Conservation (phyloP, 2,329 filamentous ascomycete genomes). For the Claviceps maximensis region DNA sequence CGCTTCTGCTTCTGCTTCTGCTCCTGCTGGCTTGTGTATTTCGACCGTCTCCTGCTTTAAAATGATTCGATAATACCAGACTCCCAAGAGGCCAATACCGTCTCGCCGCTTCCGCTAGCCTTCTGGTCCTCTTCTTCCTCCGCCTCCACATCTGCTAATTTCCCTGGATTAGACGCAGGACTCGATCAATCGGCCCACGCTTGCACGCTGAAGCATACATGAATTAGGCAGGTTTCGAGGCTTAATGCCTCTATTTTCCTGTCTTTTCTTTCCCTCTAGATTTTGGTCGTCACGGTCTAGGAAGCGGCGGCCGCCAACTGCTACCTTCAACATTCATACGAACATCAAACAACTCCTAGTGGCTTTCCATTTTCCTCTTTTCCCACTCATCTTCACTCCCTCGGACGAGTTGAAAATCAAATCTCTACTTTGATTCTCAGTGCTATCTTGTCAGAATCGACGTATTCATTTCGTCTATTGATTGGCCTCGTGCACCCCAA, state of each 20-base stretch:
- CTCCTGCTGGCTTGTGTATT: not conserved
- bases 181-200: not conserved
- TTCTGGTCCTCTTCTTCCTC: not conserved
- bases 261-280: too few species aligned
- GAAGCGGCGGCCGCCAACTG: not conserved
- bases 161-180: not conserved
- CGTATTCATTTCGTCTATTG: not conserved
- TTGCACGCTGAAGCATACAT: not conserved
- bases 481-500: not conserved
- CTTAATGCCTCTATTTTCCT: not conserved
- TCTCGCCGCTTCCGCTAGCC: not conserved
- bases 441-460: not conserved
- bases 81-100: not conserved
- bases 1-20: not conserved
- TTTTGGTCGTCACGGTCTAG: not conserved
- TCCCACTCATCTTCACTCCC: not conserved
- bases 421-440: not conserved
- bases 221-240: not conserved
- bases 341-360: not conserved
- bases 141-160: not conserved
- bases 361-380: not conserved
- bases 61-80: not conserved
- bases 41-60: not conserved
- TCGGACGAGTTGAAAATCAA: not conserved
- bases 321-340: not conserved